These are phyloP conservation scores for Mortierella sp. DNA, from an alignment of 371 early-diverging fungal genomes.

Conservation along the genomic window DNA sequence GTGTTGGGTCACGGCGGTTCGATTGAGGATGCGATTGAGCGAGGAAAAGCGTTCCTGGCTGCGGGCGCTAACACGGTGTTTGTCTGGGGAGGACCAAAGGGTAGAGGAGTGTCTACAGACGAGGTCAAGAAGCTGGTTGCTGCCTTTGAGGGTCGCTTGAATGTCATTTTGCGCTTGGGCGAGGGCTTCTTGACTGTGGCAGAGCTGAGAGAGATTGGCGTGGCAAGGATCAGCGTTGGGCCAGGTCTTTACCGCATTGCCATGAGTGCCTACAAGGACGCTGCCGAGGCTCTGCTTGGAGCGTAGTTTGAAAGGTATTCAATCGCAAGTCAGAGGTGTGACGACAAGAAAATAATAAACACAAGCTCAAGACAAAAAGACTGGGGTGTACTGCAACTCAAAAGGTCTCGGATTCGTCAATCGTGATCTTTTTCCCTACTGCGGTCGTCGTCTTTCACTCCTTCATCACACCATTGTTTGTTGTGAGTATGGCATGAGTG, in stretches of 20 bases:
- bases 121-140: slow-evolving; percentile 31
- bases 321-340: too few species aligned
- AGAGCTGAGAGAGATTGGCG: slow-evolving; percentile 40
- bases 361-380: too few species aligned
- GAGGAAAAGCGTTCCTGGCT: slow-evolving; percentile 52
- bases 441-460: too few species aligned
- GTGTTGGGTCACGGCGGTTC: slow-evolving; percentile 33
- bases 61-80: slow-evolving; percentile 59
- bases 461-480: too few species aligned
- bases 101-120: slow-evolving; percentile 33
- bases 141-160: slow-evolving; percentile 39
- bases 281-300: slow-evolving; percentile 25
- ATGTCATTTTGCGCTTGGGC: slow-evolving; percentile 24
- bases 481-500: too few species aligned
- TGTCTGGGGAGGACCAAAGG: slow-evolving; percentile 49
- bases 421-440: too few species aligned
- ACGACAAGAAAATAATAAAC: too few species aligned
- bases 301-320: not conserved
- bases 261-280: slow-evolving; percentile 40
- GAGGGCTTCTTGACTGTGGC: slow-evolving; percentile 35
- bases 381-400: too few species aligned
- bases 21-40: slow-evolving; percentile 47
- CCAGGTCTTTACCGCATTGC: slow-evolving; percentile 38
- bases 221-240: slow-evolving; percentile 46
- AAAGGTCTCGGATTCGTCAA: too few species aligned